Base-by-base conservation (phyloP, 805 yeast species). In the Zygosaccharomyces gambellarensis region DNA sequence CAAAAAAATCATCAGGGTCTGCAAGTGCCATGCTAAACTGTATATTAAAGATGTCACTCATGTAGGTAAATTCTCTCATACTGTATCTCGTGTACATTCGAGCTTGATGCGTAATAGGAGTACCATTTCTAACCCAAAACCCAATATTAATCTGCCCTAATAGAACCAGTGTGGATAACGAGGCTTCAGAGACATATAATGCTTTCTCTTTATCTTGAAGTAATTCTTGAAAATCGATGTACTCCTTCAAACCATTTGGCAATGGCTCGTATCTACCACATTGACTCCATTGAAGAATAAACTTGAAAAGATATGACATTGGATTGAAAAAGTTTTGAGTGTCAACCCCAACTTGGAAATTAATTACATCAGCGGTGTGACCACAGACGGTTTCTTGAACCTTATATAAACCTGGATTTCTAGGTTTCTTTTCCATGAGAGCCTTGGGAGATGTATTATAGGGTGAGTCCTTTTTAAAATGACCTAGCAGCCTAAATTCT, bases 41-140 rank as follows among this genome's bases (percentile, higher is more conserved):
- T 0, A 80, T 73, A 60, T 87, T 71, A 61, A 78, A 86, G 19
- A 92, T 63, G 59, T 94, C 98, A 56, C 95, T 76, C 57, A 82
- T 73, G 61, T 77, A 90, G 0, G 97, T 95, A 52, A 81, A 80
- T 54, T 90, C 97, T 47, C 97, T 73, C 44, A 90, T 74, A 3
- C 89, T 86, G 10, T 90, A 78, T 50, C 80, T 83, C 36, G 85
- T 78, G 64, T 92, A 92, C 49, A 90, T 81, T 56, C 82, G 85
- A 54, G 86, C 75, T 62, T 92, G 98, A 23, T 83, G 81, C 36
- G 85, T 75, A 4, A 89, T 82, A 36, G 90, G 84, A 50, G 80
- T 77, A 0, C 99, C 99, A 67, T 92, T 92, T 60, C 98, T 78
- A 0, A 92, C 97, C 98, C 98, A 92, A 49, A 85, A 78, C 0